These are phyloP conservation scores for Penicillium bialowiezense DNA, from an alignment of 495 filamentous ascomycete species.

Conservation along the genomic window DNA sequence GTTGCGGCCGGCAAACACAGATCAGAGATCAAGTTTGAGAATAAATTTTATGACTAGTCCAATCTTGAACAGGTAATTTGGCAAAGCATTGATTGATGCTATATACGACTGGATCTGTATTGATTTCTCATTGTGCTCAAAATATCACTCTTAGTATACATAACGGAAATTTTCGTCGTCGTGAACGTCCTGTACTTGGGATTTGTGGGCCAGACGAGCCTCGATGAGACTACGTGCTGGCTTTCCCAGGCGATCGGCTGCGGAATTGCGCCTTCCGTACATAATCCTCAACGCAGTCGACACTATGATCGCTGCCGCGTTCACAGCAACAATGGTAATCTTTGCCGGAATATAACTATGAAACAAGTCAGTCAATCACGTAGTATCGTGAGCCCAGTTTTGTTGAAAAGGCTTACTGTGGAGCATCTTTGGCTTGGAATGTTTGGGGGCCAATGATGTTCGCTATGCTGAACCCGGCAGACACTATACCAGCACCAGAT, in stretches of 20 bases:
- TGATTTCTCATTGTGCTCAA: too few species aligned
- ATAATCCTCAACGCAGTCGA: slow-evolving; percentile 35
- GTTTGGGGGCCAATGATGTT: slow-evolving; percentile 62
- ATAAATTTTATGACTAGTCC: too few species aligned
- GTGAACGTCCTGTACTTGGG: slow-evolving; percentile 6
- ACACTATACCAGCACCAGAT: slow-evolving; percentile 33
- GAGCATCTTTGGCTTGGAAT: slow-evolving; percentile 49
- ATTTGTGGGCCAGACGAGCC: slow-evolving; percentile 5
- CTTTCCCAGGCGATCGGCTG: slow-evolving; percentile 15
- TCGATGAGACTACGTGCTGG: slow-evolving; percentile 21
- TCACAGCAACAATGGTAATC: slow-evolving; percentile 51
- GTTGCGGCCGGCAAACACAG: too few species aligned
- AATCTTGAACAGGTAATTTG: too few species aligned
- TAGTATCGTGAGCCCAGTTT: too few species aligned
- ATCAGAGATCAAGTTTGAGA: too few species aligned
- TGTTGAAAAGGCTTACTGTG: slow-evolving; percentile 25
- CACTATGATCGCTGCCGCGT: slow-evolving; percentile 39
- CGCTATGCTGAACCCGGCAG: slow-evolving; percentile 48
- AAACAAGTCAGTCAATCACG: too few species aligned
- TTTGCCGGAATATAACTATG: slow-evolving; percentile 52
- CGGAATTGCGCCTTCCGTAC: slow-evolving; percentile 32
- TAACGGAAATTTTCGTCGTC: slow-evolving; percentile 26
- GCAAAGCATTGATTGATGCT: too few species aligned
- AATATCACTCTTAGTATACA: slow-evolving; percentile 15
- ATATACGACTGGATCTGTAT: too few species aligned